Percentiles rank a stretch among this genome's conserved stretches.
Conservation (phyloP, 2,329 filamentous ascomycete species). For the Epichloe typhina region DNA sequence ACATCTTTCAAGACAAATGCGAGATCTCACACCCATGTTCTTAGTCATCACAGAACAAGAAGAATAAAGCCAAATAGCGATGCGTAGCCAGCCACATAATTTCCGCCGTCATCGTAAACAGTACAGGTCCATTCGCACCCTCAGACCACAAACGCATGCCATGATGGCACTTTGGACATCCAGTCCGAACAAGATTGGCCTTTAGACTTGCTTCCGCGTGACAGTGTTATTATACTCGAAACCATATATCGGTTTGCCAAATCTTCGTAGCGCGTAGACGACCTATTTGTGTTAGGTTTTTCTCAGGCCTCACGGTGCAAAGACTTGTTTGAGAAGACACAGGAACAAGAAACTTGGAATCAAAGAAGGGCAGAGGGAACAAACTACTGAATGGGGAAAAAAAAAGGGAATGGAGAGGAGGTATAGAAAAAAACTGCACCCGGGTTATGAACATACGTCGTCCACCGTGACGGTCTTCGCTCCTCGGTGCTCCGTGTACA, state of each 20-base stretch:
- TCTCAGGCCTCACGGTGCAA: background rate
- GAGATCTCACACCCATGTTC: too few species aligned
- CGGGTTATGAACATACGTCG: conserved; percentile 34
- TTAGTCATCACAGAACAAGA: too few species aligned
- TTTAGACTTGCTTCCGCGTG: background rate
- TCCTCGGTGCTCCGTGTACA: conserved; percentile 38
- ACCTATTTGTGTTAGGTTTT: conserved; percentile 28
- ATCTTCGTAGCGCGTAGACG: conserved; percentile 32
- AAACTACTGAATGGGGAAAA: background rate
- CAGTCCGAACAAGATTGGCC: too few species aligned
- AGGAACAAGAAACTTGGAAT: too few species aligned
- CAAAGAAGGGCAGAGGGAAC: background rate
- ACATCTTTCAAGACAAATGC: too few species aligned
- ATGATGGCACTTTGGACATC: too few species aligned
- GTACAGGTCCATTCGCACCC: too few species aligned
- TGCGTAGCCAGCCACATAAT: too few species aligned
- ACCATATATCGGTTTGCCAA: conserved; percentile 43
- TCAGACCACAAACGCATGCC: too few species aligned
- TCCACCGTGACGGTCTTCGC: conserved; percentile 49
- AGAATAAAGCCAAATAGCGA: too few species aligned
- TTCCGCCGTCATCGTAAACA: too few species aligned
- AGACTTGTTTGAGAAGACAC: too few species aligned
- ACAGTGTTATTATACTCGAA: conserved; percentile 28
- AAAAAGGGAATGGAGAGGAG: background rate
- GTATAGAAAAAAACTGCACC: background rate